phyloP scores from a whole-genome alignment of 2,329 filamentous ascomycete genomes.

The Truncatella angustata region DNA sequence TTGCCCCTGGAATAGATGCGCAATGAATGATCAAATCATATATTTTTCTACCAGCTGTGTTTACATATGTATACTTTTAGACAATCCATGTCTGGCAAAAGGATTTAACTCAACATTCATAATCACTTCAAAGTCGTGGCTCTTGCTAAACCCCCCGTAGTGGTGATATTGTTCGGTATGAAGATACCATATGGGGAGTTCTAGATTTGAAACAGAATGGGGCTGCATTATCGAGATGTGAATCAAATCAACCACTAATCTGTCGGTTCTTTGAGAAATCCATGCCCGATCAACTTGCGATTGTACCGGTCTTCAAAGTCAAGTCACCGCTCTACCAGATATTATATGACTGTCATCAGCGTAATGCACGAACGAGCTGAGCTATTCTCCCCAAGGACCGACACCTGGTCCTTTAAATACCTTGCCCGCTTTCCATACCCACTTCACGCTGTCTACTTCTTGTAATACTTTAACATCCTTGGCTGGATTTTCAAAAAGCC shows the following conservation, averaged over 20 bases:
- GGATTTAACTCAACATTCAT: neutral
- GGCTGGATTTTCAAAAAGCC: constrained; percentile 38
- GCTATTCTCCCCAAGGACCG: too few species aligned
- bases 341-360: too few species aligned
- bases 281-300: too few species aligned
- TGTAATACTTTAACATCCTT: too few species aligned
- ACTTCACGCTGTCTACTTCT: too few species aligned
- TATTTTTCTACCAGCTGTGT: neutral
- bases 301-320: too few species aligned
- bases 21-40: neutral
- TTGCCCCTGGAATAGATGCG: neutral
- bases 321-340: too few species aligned
- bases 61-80: neutral
- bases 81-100: neutral
- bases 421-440: too few species aligned
- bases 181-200: neutral
- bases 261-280: neutral
- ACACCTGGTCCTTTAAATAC: too few species aligned
- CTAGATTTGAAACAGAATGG: neutral
- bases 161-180: neutral
- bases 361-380: too few species aligned
- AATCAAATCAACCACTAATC: neutral
- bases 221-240: neutral
- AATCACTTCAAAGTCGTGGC: neutral
- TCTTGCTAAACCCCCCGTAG: too few species aligned